Base-by-base conservation (phyloP, 2,329 filamentous ascomycete species). In the Colletotrichum sp. region DNA sequence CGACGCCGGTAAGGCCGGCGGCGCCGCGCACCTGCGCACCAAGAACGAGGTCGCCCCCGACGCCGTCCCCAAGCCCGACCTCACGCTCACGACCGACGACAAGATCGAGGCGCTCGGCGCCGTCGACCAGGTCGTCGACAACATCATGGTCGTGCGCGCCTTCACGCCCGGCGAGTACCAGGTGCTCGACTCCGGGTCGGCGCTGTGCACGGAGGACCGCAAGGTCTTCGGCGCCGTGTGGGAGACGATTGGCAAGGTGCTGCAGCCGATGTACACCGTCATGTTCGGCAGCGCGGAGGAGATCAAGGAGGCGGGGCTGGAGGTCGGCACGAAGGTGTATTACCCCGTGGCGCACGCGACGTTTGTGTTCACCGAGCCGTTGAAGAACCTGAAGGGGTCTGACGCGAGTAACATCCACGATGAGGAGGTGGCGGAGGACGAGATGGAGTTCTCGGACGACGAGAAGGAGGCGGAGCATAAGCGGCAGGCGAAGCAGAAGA, bases 341-440 rank as follows among this genome's bases (percentile, higher is more conserved):
- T 98, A 98, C 81, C 92, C 96, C 5, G 90, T 93, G 60, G 87
- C 91, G 10, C 94, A 97, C 82, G 95, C 95, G 55, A 93, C 90
- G 0, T 97, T 94, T 80, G 95, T 98, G 71, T 97, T 98, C 81
- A 98, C 96, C 0, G 91, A 97, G 82, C 92, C 93, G 8, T 87
- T 98, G 73, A 94, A 94, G 84, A 90, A 89, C 68, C 83, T 94
- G 80, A 98, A 98, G 86, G 95, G 96, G 75, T 97, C 95, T 12
- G 97, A 99, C 84, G 96, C 97, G 10, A 98, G 95, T 67, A 98
- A 98, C 82, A 90, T 98, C 70, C 94, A 98, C 84, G 97, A 98
- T 79, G 97, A 99, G 83, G 96, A 98, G 85, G 90, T 96, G 9
- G 92, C 87, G 18, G 93, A 94, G 36, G 95, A 98, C 48, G 96